Evolutionary conservation across 495 filamentous ascomycete genomes (phyloP).

Genomic region (Neurospora cerealis): DNA sequence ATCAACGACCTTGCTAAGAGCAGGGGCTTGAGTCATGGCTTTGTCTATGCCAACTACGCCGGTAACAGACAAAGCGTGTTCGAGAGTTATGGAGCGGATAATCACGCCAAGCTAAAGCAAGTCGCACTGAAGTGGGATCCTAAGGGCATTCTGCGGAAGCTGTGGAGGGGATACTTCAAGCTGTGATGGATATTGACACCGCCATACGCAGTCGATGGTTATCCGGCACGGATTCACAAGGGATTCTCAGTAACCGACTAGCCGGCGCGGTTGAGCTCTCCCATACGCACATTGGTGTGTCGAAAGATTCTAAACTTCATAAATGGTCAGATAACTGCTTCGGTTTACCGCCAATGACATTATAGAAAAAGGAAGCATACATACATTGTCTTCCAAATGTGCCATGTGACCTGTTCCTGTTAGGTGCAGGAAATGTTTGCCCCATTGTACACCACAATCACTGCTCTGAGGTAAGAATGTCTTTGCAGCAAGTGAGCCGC

Average conservation of each 20-base stretch:
- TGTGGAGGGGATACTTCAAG: constrained; percentile 34
- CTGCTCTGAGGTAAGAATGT: constrained; percentile 19
- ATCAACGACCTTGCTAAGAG: constrained; percentile 29
- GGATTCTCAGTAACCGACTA: neutral
- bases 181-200: neutral
- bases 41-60: constrained; percentile 48
- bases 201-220: neutral
- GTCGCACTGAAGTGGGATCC: constrained; percentile 37
- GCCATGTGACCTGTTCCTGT: neutral
- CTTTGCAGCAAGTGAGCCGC: constrained; percentile 32
- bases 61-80: constrained; percentile 32
- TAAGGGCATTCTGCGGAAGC: constrained; percentile 26
- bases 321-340: neutral
- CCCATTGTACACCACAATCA: neutral
- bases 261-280: neutral
- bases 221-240: neutral
- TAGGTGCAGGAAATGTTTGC: neutral
- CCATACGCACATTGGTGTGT: neutral
- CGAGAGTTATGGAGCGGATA: constrained; percentile 30
- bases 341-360: neutral
- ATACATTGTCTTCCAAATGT: neutral
- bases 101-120: constrained; percentile 20
- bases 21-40: constrained; percentile 36
- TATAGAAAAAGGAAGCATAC: neutral
- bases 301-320: neutral